These are phyloP conservation scores for Phytophthora pseudosyringae DNA, from an alignment of 352 stramenopile species.

Conservation along the genomic window DNA sequence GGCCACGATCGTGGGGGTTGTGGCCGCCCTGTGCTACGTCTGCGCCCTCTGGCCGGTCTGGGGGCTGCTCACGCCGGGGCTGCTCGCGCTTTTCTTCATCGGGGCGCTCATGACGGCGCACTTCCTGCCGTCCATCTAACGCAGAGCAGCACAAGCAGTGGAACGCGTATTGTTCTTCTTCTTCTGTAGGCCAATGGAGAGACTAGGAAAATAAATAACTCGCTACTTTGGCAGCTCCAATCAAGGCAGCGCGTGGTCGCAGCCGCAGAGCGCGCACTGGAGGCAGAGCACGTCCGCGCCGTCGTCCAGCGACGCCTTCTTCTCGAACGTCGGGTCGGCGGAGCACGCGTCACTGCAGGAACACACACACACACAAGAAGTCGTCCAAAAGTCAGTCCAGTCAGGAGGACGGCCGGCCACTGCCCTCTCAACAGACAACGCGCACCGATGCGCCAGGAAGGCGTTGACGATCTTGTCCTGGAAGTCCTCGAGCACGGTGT, in stretches of 20 bases:
- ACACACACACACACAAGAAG: background rate
- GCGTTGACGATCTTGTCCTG: constrained; percentile 61
- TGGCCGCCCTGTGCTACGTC: constrained; percentile 80
- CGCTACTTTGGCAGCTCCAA: constrained; percentile 15
- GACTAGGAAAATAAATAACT: constrained; percentile 40
- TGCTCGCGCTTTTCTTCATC: constrained; percentile 91
- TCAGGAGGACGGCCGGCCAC: background rate
- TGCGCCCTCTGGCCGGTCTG: constrained; percentile 92
- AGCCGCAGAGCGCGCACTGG: constrained; percentile 45
- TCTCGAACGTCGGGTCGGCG: constrained; percentile 59
- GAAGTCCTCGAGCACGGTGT: constrained; percentile 66
- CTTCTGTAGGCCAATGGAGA: constrained; percentile 2
- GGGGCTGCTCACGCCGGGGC: constrained; percentile 90
- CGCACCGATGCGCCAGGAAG: constrained; percentile 67
- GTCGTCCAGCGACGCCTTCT: constrained; percentile 30
- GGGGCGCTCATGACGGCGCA: constrained; percentile 93
- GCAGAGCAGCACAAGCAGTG: background rate
- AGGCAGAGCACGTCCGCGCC: constrained; percentile 46
- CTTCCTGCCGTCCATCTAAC: constrained; percentile 91
- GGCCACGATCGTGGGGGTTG: constrained; percentile 74
- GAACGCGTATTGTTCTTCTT: constrained; percentile 4
- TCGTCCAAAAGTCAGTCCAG: constrained; percentile 1
- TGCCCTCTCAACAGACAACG: background rate
- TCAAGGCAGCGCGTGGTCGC: constrained; percentile 38
- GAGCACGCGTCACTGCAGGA: constrained; percentile 47